Evolutionary conservation across 768 basidiomycete genomes (phyloP).

Genomic region (Podaxis sp.): DNA sequence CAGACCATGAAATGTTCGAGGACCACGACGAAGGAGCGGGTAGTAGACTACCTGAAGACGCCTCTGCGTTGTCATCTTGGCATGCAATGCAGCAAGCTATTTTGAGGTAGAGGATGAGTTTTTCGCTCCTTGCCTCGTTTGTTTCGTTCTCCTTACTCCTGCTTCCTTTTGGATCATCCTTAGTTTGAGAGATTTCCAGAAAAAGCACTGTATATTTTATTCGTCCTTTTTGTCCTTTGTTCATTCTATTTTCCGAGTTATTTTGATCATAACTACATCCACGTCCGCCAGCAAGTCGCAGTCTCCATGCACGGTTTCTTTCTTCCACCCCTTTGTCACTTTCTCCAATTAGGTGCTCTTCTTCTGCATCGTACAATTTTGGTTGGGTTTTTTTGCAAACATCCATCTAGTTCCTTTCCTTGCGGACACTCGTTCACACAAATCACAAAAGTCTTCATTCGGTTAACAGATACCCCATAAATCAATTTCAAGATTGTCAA

Average conservation of each 20-base stretch:
- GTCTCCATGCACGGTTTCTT: not conserved
- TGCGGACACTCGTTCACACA: not conserved
- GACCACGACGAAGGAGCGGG: not conserved
- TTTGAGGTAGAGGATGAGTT: not conserved
- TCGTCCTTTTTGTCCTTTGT: not conserved
- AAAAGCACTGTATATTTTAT: not conserved
- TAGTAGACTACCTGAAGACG: not conserved
- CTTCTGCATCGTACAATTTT: not conserved
- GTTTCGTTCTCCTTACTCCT: not conserved
- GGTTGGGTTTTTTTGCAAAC: not conserved
- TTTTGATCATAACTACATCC: not conserved
- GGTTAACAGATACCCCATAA: not conserved
- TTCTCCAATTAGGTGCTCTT: not conserved
- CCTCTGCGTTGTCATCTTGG: slow-evolving; percentile 1
- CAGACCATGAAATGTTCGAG: slow-evolving; percentile 43
- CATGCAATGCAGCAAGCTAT: slow-evolving; percentile 1
- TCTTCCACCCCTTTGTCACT: no score
- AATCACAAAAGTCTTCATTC: not conserved
- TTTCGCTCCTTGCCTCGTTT: not conserved
- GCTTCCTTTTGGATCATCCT: not conserved
- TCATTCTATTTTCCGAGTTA: not conserved
- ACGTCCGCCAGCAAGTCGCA: no score
- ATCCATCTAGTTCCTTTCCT: not conserved
- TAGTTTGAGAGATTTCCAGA: not conserved
- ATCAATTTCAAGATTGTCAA: not conserved